Base-by-base conservation (phyloP, 2,329 filamentous ascomycete species). In the Aureobasidium sp. region DNA sequence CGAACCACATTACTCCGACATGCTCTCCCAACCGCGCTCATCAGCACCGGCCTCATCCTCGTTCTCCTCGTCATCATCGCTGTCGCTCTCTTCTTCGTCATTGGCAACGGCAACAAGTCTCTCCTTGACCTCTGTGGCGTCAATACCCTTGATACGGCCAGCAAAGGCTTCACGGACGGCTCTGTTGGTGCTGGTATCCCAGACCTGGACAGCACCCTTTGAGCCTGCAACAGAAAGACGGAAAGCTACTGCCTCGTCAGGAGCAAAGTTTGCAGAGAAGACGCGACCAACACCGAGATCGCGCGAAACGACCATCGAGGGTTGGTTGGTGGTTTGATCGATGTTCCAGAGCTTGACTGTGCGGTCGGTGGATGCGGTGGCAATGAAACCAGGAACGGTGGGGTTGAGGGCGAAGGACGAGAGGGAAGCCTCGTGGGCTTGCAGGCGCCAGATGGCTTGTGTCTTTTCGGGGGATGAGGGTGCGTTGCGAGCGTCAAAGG, bases 341-440 rank as follows among this genome's bases (percentile, higher is more conserved):
- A 97, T 85, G 76, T 96, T 96, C 94, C 94, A 99, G 62, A 99
- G 81, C 81, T 99, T 99, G 68, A 97, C 91, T 6, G 88, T 90
- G 79, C 91, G 93, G 79, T 99, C 94, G 14, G 90, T 92, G 2
- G 91, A 96, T 3, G 92, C 94, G 0, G 94, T 97, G 14, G 85
- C 94, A 76, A 99, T 84, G 81, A 90, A 97, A 47, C 94, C 94
- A 1, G 94, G 93, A 63, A 99, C 91, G 54, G 86, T 79, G 3
- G 87, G 82, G 79, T 97, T 97, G 76, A 97, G 84, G 74, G 96
- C 92, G 73, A 99, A 97, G 0, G 91, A 87, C 9, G 91, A 96
- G 48, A 97, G 83, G 3, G 90, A 90, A 74, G 93, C 87, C 73
- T 97, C 91, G 78, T 99, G 94, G 16, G 94, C 94, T 77, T 99